Evolutionary conservation across 2,329 filamentous ascomycete genomes (phyloP), one percentile per base, ranked within the genome.

Genomic region (Epichloe coenophiala): DNA sequence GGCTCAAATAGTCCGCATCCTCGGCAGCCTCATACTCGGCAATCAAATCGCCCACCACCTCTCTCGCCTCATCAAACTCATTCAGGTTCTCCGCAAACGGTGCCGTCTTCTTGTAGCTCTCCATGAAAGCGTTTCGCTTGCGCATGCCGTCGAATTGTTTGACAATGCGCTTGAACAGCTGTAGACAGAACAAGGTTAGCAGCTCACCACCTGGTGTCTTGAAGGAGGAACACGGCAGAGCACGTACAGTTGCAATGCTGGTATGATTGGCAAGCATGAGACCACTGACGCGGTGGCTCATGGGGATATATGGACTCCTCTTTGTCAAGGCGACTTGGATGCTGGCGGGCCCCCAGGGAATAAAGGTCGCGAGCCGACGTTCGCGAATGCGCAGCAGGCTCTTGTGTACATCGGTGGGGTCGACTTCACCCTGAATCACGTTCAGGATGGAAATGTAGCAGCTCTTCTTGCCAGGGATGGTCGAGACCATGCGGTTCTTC

Each of bases 401-500:
- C 78, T 98, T 98, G 74, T 98, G 93, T 51, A 98, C 88, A 68
- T 98, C 94, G 3, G 91, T 97, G 8, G 93, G 91, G 64, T 98
- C 94, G 39, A 94, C 93, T 67, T 98, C 93, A 61, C 93, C 93
- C 73, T 97, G 93, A 60, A 98, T 98, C 61, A 98, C 95, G 68
- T 98, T 97, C 55, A 98, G 75, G 59, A 98, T 97, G 45, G 89
- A 95, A 63, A 98, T 97, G 72, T 98, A 98, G 73, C 93, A 98
- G 71, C 89, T 96, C 72, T 88, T 94, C 73, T 97, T 97, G 61
- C 86, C 87, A 1, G 91, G 90, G 51, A 89, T 85, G 21, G 93
- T 95, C 23, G 90, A 95, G 44, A 98, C 93, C 93, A 98, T 98
- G 65, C 94, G 84, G 69, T 98, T 98, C 76, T 98, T 98, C 39